A percentile compares a stretch with the other conserved stretches of the same genome.
These are phyloP conservation scores for Schwanniomyces sp. DNA, from an alignment of 805 yeast species.

Conservation along the genomic window DNA sequence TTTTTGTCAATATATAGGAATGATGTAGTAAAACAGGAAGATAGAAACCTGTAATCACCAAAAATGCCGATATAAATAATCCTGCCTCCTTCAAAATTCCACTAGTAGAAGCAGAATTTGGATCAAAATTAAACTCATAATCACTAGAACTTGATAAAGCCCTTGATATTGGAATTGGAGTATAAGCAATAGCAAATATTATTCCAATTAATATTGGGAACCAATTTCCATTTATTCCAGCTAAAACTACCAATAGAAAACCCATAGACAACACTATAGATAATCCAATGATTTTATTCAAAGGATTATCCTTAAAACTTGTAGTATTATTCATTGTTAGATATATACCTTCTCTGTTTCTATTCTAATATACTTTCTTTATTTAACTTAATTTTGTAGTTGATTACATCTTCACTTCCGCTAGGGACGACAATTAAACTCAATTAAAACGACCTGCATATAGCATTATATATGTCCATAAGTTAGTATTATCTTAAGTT, in stretches of 20 bases:
- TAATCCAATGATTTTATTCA: constrained; percentile 75
- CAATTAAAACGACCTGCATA: neutral
- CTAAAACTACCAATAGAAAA: constrained; percentile 80
- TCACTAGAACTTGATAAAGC: constrained; percentile 33
- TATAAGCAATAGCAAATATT: constrained; percentile 40
- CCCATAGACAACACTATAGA: constrained; percentile 84
- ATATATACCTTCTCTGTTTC: neutral
- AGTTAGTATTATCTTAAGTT: neutral
- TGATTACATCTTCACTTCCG: neutral
- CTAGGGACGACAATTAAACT: neutral
- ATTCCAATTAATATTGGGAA: constrained; percentile 72
- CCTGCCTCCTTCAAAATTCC: constrained; percentile 70
- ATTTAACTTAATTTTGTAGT: too few relatives aligned
- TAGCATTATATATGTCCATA: neutral
- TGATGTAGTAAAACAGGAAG: constrained; percentile 79
- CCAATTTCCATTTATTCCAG: constrained; percentile 89
- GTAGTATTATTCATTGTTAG: constrained; percentile 19
- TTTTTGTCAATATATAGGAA: constrained; percentile 62
- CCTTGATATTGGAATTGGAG: constrained; percentile 35
- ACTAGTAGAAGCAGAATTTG: constrained; percentile 24
- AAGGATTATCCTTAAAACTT: constrained; percentile 47
- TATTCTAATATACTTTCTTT: neutral
- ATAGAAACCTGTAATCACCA: constrained; percentile 70
- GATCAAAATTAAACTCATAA: constrained; percentile 45
- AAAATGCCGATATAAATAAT: constrained; percentile 72